Conservation (phyloP, 225 moss, liverwort and hornwort genomes). For the Antitrichia curtipendula region DNA sequence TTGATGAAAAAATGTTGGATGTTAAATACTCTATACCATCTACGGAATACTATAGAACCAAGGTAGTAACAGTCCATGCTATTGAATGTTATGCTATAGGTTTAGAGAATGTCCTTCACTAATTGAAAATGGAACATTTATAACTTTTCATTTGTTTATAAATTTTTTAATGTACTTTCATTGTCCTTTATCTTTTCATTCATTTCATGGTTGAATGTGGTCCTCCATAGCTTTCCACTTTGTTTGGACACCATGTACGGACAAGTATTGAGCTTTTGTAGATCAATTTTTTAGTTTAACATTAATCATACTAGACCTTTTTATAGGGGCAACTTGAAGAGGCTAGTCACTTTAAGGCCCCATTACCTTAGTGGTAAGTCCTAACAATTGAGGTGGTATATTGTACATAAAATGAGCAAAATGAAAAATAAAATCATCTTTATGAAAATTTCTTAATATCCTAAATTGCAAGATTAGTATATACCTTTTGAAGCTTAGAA, state of each 20-base stretch:
- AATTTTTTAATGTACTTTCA: not conserved
- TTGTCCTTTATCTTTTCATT: not conserved
- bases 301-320: accelerated
- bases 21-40: not conserved
- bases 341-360: accelerated
- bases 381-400: too few relatives aligned
- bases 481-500: accelerated
- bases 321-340: not conserved
- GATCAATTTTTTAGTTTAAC: accelerated
- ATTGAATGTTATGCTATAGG: too few relatives aligned
- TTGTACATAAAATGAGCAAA: not conserved
- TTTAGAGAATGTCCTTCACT: accelerated
- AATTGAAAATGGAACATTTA: not conserved
- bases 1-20: not conserved
- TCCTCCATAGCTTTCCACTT: accelerated
- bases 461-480: not conserved
- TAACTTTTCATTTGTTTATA: not conserved
- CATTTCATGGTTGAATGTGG: too few relatives aligned
- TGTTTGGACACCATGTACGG: accelerated
- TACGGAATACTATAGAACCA: not conserved
- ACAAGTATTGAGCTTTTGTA: not conserved
- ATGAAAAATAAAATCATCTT: not conserved
- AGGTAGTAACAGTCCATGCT: not conserved
- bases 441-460: not conserved
- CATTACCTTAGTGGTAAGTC: accelerated